Percentiles rank a stretch among this genome's conserved stretches.
phyloP scores from a whole-genome alignment of 2,329 filamentous ascomycete genomes.

The Rutstroemia sydowiana region DNA sequence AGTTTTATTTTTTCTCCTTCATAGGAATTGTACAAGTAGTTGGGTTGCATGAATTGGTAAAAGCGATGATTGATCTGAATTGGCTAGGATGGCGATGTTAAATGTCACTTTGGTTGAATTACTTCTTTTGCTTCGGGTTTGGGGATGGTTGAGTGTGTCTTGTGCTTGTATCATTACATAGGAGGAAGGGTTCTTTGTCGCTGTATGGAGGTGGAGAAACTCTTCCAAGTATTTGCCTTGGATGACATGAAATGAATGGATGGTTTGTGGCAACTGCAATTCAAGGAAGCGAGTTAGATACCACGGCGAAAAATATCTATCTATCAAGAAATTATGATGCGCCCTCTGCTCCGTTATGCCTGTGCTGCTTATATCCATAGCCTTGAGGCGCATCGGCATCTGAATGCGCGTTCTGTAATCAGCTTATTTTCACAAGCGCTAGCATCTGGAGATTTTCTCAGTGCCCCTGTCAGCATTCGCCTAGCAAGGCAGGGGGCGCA shows the following conservation, averaged over 20 bases:
- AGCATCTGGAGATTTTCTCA: no score
- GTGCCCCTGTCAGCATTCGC: no score
- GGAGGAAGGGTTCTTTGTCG: neutral
- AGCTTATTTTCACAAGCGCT: no score
- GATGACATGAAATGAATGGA: no score
- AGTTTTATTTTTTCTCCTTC: conserved; percentile 14
- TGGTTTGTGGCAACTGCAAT: no score
- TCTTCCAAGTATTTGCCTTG: no score
- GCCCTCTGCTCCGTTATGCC: no score
- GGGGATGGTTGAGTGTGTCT: neutral
- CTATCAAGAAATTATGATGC: no score
- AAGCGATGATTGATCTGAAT: conserved; percentile 17
- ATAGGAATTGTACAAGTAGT: conserved; percentile 26
- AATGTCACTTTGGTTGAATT: neutral
- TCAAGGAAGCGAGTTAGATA: neutral
- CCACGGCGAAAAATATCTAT: neutral
- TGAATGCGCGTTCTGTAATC: no score
- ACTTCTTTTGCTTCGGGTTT: neutral
- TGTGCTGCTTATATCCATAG: no score
- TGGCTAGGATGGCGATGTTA: conserved; percentile 18
- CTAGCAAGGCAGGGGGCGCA: no score
- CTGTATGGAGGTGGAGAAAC: neutral
- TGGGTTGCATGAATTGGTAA: conserved; percentile 27
- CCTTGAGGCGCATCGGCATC: no score
- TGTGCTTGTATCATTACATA: neutral